Conservation (phyloP, 805 yeast genomes). For the Candida suzukii region DNA sequence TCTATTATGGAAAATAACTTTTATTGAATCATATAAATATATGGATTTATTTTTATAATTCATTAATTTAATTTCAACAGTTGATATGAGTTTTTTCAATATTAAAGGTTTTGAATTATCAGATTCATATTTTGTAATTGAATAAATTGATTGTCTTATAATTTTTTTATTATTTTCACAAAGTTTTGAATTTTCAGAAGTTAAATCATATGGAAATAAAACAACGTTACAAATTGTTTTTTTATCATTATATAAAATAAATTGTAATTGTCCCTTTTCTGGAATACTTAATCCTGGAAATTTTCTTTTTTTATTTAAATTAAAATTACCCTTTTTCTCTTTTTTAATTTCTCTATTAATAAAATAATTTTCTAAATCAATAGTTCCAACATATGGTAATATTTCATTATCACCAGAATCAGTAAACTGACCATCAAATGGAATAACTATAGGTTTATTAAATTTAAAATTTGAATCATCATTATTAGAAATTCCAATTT, state of each 20-base stretch:
- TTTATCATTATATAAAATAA: constrained; percentile 24
- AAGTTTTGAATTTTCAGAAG: constrained; percentile 5
- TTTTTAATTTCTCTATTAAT: constrained; percentile 11
- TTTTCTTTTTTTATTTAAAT: constrained; percentile 8
- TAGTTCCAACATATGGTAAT: constrained; percentile 26
- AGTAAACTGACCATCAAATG: constrained; percentile 20
- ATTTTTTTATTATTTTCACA: constrained; percentile 19
- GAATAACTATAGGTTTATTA: constrained; percentile 6
- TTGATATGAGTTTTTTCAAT: constrained; percentile 13
- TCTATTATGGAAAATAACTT: constrained; percentile 17
- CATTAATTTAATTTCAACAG: constrained; percentile 21
- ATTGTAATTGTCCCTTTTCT: constrained; percentile 19
- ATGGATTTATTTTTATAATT: constrained; percentile 17
- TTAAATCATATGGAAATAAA: constrained; percentile 19
- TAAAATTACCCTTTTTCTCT: background rate
- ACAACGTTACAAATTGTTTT: constrained; percentile 17
- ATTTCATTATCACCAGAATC: background rate
- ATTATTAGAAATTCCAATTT: constrained; percentile 15
- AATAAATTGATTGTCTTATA: constrained; percentile 16
- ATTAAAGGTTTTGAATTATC: constrained; percentile 6
- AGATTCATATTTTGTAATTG: constrained; percentile 12
- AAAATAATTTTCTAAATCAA: constrained; percentile 20
- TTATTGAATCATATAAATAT: constrained; percentile 24
- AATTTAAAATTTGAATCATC: background rate
- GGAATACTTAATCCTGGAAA: constrained; percentile 25